Evolutionary conservation across 164 flowering plant species (phyloP), one percentile per base, ranked within the genome.

Genomic region (Warburgia ugandensis): DNA sequence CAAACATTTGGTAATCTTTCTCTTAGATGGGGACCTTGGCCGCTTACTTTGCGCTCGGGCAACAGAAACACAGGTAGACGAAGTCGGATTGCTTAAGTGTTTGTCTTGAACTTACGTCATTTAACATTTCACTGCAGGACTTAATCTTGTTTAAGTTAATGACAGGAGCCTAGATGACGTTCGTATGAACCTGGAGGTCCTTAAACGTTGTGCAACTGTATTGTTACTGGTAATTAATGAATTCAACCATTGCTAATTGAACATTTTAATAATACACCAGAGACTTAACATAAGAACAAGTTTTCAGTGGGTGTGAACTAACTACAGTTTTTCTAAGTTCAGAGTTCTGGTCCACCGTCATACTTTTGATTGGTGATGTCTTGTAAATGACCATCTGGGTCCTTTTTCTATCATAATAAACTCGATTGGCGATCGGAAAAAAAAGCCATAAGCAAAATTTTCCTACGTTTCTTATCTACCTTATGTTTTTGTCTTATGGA

Each of bases 81-180:
- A 28, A 29, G n/a, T 26, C 2, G n/a, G n/a, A n/a, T n/a, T n/a
- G n/a, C n/a, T n/a, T n/a, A 5, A 31, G 13, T 35, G 17, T 23
- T 9, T 36, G 28, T n/a, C n/a, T n/a, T n/a, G n/a, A n/a, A n/a
- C n/a, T n/a, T n/a, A n/a, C n/a, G n/a, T n/a, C 33, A 11, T 39
- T 28, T 22, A 40, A 25, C 7, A 14, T 57, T 5, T 38, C 13
- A 23, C 36, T n/a, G 8, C 11, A 38, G 6, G 26, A 17, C 21
- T 7, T 6, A 1, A 3, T 20, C 32, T 7, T 53, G 37, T 50
- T 50, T 3, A 38, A 26, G 23, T 50, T 8, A 14, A n/a, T 37
- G 6, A 9, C 75, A 85, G 96, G 67, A 89, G 97, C 65, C 77
- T 89, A 0, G 97, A 77, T n/a, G 97, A 89, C 65, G 97, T 83